phyloP scores from a whole-genome alignment of 768 basidiomycete genomes.

The Galerina sulciceps region DNA sequence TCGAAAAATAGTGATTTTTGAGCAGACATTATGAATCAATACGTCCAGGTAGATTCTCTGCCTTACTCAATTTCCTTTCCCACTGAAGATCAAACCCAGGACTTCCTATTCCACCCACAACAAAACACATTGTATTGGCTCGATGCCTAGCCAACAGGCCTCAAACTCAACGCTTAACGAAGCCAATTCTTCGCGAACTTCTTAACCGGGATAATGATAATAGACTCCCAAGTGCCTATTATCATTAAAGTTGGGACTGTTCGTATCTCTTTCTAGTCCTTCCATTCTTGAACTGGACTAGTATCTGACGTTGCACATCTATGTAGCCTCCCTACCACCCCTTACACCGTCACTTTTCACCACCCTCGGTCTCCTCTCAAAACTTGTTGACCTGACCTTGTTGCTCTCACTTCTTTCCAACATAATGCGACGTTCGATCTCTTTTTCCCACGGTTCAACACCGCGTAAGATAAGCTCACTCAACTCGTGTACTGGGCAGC shows the following conservation, averaged over 20 bases:
- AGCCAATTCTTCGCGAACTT: conserved; percentile 83
- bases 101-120: conserved; percentile 34
- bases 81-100: conserved; percentile 27
- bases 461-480: conserved; percentile 69
- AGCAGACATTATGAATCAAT: conserved; percentile 37
- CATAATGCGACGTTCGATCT: conserved; percentile 64
- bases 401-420: conserved; percentile 63
- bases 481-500: conserved; percentile 58
- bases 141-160: conserved; percentile 93
- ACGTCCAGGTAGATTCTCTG: conserved; percentile 42
- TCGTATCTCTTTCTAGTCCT: conserved; percentile 31
- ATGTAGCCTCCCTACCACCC: conserved; percentile 22
- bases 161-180: conserved; percentile 96
- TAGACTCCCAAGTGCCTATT: no score
- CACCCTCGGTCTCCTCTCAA: no score
- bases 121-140: conserved; percentile 70
- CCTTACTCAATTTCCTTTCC: no score
- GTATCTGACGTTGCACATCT: conserved; percentile 4
- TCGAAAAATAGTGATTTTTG: conserved; percentile 64
- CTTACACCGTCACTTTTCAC: conserved; percentile 20
- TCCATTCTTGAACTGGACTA: not conserved
- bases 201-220: conserved; percentile 66
- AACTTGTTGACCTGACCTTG: conserved; percentile 62
- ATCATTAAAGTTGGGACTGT: no score
- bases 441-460: conserved; percentile 73